phyloP scores from a whole-genome alignment of 2,329 filamentous ascomycete species.

The Venturia asperata region DNA sequence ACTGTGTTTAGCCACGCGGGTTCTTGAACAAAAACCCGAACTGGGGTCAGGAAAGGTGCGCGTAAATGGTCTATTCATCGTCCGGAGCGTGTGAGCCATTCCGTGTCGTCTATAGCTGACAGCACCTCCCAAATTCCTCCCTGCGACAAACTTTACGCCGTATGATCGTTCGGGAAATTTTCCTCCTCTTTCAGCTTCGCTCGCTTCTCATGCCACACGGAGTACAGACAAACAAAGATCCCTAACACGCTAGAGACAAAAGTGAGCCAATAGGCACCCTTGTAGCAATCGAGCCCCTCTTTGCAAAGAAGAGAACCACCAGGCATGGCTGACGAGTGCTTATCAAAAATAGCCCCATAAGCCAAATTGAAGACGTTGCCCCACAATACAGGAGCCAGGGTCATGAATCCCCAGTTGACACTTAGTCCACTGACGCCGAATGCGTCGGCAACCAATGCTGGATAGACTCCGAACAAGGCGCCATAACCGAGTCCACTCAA shows the following conservation, averaged over 20 bases:
- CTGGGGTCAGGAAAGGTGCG: background rate
- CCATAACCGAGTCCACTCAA: conserved; percentile 87
- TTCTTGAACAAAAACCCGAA: background rate
- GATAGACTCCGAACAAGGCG: conserved; percentile 88
- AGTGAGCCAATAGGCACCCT: conserved; percentile 71
- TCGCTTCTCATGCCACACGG: conserved; percentile 15
- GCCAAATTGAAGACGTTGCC: conserved; percentile 90
- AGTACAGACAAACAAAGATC: conserved; percentile 58
- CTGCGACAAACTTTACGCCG: background rate
- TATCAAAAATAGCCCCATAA: conserved; percentile 78
- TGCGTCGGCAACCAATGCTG: conserved; percentile 75
- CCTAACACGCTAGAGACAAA: conserved; percentile 64
- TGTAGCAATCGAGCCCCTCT: conserved; percentile 75
- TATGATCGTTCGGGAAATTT: conserved; percentile 5
- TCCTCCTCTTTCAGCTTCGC: conserved; percentile 5
- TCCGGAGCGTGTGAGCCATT: background rate
- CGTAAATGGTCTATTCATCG: background rate
- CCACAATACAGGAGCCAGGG: conserved; percentile 74
- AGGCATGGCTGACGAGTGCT: conserved; percentile 61
- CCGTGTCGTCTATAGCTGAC: background rate
- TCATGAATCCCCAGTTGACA: conserved; percentile 97
- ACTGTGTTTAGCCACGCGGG: no score
- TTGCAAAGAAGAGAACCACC: conserved; percentile 59
- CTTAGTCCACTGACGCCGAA: conserved; percentile 86
- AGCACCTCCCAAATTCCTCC: background rate